Evolutionary conservation across 169 alveolate species (phyloP).

Genomic region (Eimeria acervulina): DNA sequence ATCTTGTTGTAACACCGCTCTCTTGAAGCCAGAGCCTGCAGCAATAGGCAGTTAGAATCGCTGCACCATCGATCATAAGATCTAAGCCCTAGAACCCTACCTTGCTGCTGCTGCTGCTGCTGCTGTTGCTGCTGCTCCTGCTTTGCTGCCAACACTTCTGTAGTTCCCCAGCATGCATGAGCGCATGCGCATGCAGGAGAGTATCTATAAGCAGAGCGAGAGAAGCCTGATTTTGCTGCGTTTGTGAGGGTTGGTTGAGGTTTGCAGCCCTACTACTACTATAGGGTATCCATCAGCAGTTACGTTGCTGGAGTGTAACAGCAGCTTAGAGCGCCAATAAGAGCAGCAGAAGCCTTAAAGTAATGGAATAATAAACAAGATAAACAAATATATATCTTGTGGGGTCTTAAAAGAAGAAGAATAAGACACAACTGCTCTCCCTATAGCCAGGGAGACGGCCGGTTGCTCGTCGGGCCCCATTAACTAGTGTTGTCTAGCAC

Average conservation of each 20-base stretch:
- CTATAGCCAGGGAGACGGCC: conserved; percentile 52
- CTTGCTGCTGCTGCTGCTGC: no score
- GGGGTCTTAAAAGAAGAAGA: background rate
- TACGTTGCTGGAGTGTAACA: background rate
- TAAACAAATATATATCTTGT: no score
- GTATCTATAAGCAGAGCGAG: background rate
- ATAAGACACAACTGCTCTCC: background rate
- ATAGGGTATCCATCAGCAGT: background rate
- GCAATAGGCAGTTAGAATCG: no score
- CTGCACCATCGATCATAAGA: no score
- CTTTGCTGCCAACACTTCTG: no score
- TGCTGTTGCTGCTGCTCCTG: no score
- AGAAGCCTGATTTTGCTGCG: background rate
- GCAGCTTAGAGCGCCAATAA: background rate
- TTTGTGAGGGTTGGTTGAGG: background rate
- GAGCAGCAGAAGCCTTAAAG: background rate
- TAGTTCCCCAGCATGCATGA: no score
- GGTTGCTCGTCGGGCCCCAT: background rate
- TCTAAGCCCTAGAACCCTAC: no score
- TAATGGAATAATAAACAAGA: background rate
- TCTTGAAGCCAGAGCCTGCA: no score
- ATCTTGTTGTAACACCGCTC: no score
- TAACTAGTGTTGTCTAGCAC: background rate
- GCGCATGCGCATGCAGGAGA: background rate
- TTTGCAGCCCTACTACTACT: background rate